Conservation (phyloP, 129 eudicot genomes). For the Helianthus annuus region DNA sequence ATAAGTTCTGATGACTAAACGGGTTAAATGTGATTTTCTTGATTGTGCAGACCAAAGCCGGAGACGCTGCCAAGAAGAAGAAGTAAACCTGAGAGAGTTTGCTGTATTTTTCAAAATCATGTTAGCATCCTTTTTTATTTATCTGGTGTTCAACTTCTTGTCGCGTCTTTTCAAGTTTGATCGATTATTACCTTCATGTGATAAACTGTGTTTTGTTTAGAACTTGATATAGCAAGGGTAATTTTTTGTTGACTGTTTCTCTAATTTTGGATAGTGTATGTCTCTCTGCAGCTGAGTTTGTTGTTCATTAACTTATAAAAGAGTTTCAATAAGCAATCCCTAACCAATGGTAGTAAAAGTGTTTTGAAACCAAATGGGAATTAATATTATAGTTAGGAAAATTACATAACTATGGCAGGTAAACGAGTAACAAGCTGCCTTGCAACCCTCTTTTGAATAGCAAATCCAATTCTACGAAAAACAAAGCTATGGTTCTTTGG, state of each 20-base stretch:
- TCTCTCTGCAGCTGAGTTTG: not conserved
- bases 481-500: no score
- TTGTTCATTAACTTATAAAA: not conserved
- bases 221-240: constrained; percentile 25
- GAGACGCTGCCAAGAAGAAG: constrained; percentile 90
- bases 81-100: constrained; percentile 38
- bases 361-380: no score
- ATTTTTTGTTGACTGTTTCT: not conserved
- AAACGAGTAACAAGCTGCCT: no score
- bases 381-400: no score
- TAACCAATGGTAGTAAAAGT: no score
- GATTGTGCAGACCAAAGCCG: constrained; percentile 70
- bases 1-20: not conserved
- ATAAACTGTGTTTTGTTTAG: constrained; percentile 15
- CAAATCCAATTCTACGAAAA: no score
- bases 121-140: constrained; percentile 1
- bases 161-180: constrained; percentile 9
- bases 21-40: not conserved
- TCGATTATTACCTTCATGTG: constrained; percentile 11
- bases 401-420: no score
- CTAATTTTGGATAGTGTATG: not conserved
- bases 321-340: no score
- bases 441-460: no score
- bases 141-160: constrained; percentile 15
- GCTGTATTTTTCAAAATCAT: constrained; percentile 15